These are phyloP conservation scores for Trichoderma sp. DNA, from an alignment of 2,329 filamentous ascomycete genomes.

Conservation along the genomic window DNA sequence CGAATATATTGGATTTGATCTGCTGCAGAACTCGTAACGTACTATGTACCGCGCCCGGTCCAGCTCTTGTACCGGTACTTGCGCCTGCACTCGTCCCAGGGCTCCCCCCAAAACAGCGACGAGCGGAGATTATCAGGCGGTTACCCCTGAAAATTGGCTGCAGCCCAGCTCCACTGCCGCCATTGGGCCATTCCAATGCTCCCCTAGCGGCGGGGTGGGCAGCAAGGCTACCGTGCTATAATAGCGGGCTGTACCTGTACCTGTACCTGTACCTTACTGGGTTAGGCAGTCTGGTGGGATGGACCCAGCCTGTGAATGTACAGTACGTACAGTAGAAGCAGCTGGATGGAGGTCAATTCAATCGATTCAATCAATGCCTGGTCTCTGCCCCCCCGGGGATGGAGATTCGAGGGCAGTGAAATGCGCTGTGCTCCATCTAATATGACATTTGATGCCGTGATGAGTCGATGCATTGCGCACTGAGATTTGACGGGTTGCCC, in stretches of 20 bases:
- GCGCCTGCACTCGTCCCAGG: neutral
- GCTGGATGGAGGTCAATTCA: neutral
- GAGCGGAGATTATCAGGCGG: conserved; percentile 14
- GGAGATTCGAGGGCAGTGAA: too few species aligned
- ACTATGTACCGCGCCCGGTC: too few species aligned
- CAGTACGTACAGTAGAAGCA: neutral
- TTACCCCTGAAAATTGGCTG: conserved; percentile 9
- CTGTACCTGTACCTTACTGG: neutral
- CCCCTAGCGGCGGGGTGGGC: conserved; percentile 4
- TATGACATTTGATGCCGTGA: too few species aligned
- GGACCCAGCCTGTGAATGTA: too few species aligned
- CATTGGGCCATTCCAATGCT: conserved; percentile 3
- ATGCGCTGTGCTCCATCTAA: too few species aligned
- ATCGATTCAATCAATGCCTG: neutral
- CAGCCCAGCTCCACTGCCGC: neutral
- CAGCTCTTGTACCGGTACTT: neutral
- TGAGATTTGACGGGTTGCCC: too few species aligned
- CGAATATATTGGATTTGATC: neutral
- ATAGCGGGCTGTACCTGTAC: neutral
- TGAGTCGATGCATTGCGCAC: too few species aligned
- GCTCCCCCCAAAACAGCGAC: neutral
- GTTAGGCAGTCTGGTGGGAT: neutral
- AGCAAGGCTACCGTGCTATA: neutral
- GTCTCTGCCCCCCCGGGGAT: too few species aligned
- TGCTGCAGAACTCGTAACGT: too few species aligned